Evolutionary conservation across 768 basidiomycete species (phyloP), one percentile per base, ranked within the genome.

Genomic region (Leccinum aurantiacum): DNA sequence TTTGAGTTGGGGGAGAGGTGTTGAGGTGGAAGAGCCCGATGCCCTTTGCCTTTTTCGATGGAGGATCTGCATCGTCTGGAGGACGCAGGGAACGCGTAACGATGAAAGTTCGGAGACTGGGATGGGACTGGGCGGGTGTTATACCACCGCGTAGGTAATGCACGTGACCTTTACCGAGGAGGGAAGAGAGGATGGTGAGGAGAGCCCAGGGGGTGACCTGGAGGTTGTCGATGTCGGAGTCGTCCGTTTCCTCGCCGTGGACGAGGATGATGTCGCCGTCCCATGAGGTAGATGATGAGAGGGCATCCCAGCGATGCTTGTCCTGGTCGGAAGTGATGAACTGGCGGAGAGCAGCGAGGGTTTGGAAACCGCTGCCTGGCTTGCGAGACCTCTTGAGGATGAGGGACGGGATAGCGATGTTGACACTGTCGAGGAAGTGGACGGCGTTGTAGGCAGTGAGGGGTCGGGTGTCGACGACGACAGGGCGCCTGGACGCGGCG

Each of bases 321-420:
- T 88, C 90, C 31, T 82, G 77, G 53, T 93, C 88, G 1, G 91
- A 91, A 5, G 89, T 93, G 67, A 94, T 84, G 69, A 88, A 96
- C 67, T 90, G 87, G 53, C 87, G 85, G 57, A 96, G 76, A 0
- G 87, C 81, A 63, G 87, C 83, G 51, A 92, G 75, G 31, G 81
- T 81, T 57, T 83, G 84, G 64, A 91, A 84, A 2, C 83, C 85
- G 63, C 82, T 85, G 33, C 82, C 86, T 2, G 88, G 84, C 69
- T 90, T 91, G 61, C 85, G 80, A 63, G 83, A 88, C 19, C 94
- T 87, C 73, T 93, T 94, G 65, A 95, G 84, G 68, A 97, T 93
- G 67, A 97, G 84, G 25, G 91, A 90, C 0, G 95, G 94, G 47
- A 97, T 90, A 33, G 89, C 89, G 52, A 97, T 81, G 74, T 95